phyloP scores from a whole-genome alignment of 1,284 basidiomycete species.

The Lentinula novae-zelandiae region DNA sequence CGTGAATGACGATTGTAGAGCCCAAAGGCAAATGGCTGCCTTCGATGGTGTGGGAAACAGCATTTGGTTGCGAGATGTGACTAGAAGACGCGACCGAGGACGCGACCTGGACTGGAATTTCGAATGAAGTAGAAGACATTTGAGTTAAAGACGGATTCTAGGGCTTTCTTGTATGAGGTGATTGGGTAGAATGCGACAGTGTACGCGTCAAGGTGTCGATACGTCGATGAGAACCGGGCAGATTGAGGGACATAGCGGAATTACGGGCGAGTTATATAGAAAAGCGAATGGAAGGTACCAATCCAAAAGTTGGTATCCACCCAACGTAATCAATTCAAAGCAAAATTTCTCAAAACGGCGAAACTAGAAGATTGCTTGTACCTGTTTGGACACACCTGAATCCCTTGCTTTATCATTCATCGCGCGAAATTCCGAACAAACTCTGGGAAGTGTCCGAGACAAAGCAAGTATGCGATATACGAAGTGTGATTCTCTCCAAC shows the following conservation, averaged over 20 bases:
- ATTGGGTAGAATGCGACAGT: not conserved
- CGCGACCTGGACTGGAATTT: not conserved
- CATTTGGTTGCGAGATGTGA: not conserved
- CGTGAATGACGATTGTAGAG: not conserved
- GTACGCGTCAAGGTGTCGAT: too few relatives aligned
- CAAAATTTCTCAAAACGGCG: not conserved
- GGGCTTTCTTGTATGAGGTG: not conserved
- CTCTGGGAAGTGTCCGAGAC: not conserved
- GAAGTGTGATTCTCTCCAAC: too few relatives aligned
- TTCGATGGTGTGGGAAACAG: not conserved
- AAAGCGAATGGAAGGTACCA: not conserved
- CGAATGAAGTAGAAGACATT: not conserved
- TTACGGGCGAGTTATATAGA: not conserved
- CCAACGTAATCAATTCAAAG: not conserved
- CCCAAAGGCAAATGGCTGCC: not conserved
- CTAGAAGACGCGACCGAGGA: not conserved
- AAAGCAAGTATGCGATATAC: not conserved
- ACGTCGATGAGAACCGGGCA: not conserved
- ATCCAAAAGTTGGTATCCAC: not conserved
- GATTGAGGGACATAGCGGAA: not conserved
- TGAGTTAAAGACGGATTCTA: not conserved
- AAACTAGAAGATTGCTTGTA: not conserved
- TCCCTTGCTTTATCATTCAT: not conserved
- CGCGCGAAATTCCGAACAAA: not conserved
- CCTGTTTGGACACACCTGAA: not conserved